These are phyloP conservation scores for Phenoliferia sp. DNA, from an alignment of 1,284 basidiomycete species.

Conservation along the genomic window DNA sequence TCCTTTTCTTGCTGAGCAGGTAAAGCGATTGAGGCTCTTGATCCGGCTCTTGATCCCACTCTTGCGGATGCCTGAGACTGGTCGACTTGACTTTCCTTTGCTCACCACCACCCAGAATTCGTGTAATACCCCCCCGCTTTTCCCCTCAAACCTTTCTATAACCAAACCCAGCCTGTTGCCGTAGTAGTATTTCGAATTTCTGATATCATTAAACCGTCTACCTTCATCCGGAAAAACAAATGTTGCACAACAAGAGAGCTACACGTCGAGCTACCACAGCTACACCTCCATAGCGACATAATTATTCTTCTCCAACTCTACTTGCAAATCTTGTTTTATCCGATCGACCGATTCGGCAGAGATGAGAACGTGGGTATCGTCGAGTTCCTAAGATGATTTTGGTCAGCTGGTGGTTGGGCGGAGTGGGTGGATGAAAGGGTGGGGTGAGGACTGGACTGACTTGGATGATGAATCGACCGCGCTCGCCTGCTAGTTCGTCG, in stretches of 20 bases:
- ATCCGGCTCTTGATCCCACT: neutral
- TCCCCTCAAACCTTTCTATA: neutral
- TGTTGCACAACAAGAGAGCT: no score
- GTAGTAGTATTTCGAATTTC: no score
- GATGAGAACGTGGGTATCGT: constrained; percentile 77
- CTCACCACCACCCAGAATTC: neutral
- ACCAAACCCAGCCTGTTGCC: no score
- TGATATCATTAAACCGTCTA: neutral
- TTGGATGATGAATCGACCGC: constrained; percentile 78
- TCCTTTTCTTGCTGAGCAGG: neutral
- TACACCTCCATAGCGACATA: constrained; percentile 12
- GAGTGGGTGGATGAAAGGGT: neutral
- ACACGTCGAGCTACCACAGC: no score
- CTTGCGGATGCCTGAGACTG: neutral
- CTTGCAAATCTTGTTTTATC: constrained; percentile 64
- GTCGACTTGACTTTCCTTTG: neutral
- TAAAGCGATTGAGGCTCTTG: neutral
- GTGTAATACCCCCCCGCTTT: neutral
- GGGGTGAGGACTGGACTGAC: no score
- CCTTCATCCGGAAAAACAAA: neutral
- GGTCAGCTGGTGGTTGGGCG: neutral
- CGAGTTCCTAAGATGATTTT: constrained; percentile 59
- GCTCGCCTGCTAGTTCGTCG: constrained; percentile 48
- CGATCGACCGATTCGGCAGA: constrained; percentile 72
- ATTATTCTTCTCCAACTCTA: constrained; percentile 47